These are phyloP conservation scores for Ampelomyces quisqualis DNA, from an alignment of 2,329 filamentous ascomycete species.

Conservation along the genomic window DNA sequence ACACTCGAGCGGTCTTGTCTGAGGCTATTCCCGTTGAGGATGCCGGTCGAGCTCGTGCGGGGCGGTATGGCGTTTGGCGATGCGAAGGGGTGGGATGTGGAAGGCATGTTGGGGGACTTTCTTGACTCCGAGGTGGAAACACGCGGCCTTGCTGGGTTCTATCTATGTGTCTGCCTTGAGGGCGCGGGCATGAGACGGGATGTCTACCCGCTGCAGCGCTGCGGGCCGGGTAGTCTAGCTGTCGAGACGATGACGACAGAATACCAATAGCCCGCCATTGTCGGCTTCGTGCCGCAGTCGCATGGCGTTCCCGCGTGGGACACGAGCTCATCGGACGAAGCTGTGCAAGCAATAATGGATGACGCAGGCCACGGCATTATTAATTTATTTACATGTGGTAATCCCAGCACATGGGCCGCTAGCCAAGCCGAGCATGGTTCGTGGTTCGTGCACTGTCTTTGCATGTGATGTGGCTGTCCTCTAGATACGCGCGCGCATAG, in stretches of 20 bases:
- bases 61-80: constrained; percentile 46
- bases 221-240: neutral
- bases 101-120: constrained; percentile 18
- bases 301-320: neutral
- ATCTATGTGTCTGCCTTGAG: neutral
- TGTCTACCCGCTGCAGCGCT: too few relatives aligned
- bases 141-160: too few relatives aligned
- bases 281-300: too few relatives aligned
- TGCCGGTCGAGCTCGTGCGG: constrained; percentile 42
- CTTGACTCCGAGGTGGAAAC: neutral
- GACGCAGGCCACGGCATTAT: constrained; percentile 1
- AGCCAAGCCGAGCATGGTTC: constrained; percentile 2
- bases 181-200: neutral
- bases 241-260: neutral
- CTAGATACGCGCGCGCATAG: too few relatives aligned
- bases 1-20: constrained; percentile 33
- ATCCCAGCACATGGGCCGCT: constrained; percentile 1
- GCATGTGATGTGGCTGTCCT: constrained; percentile 3
- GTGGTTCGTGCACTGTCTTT: constrained; percentile 4
- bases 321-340: neutral
- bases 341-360: neutral
- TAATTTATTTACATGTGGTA: too few relatives aligned
- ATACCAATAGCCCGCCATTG: too few relatives aligned
- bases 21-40: constrained; percentile 30
- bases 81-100: constrained; percentile 32